Conservation (phyloP, 1,284 basidiomycete species). For the Heterobasidion parviporum region DNA sequence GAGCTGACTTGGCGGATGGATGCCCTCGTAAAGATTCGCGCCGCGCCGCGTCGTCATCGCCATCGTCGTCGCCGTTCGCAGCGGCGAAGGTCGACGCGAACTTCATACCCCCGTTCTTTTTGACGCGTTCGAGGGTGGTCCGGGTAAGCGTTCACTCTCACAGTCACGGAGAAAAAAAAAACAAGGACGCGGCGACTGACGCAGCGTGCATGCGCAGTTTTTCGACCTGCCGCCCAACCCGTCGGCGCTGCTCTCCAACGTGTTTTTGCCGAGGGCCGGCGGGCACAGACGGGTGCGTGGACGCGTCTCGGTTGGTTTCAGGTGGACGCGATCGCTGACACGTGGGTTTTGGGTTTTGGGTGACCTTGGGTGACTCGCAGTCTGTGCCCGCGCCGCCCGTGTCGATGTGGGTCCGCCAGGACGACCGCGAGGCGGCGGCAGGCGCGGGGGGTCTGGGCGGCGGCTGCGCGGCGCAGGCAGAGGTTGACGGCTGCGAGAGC, state of each 20-base stretch:
- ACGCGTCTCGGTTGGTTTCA: no score
- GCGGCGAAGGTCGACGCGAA: neutral
- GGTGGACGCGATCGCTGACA: no score
- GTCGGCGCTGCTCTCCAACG: neutral
- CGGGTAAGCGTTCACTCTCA: neutral
- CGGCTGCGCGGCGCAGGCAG: neutral
- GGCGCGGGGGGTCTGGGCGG: neutral
- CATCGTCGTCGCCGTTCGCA: neutral
- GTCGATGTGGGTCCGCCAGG: neutral
- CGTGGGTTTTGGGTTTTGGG: neutral
- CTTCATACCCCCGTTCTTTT: neutral
- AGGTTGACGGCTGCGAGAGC: constrained; percentile 14
- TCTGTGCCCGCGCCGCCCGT: neutral
- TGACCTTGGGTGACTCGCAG: neutral
- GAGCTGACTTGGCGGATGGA: neutral
- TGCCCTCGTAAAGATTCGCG: neutral
- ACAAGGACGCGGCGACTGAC: neutral
- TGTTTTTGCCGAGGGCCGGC: constrained; percentile 2
- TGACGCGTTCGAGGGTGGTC: constrained; percentile 6
- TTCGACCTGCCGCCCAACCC: neutral
- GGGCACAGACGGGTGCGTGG: neutral
- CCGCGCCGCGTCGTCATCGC: neutral
- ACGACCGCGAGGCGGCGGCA: neutral
- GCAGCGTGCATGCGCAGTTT: neutral
- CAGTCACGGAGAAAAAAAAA: neutral